phyloP scores from a whole-genome alignment of 1,284 basidiomycete genomes.

The Trichosporon faecale region DNA sequence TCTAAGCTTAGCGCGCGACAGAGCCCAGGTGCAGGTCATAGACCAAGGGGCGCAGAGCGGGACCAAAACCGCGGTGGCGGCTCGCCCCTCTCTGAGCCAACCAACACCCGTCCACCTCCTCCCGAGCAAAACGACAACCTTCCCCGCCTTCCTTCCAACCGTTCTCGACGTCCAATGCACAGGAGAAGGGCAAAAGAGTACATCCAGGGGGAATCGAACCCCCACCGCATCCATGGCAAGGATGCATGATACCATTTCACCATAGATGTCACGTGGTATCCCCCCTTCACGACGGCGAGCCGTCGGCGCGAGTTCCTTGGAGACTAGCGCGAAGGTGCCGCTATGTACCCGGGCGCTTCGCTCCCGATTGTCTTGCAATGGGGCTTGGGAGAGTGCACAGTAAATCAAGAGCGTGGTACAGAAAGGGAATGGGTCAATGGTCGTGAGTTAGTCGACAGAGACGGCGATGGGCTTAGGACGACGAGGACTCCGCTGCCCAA shows the following conservation, averaged over 20 bases:
- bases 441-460: too few species aligned
- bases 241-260: conserved; percentile 11
- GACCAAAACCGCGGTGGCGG: neutral
- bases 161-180: neutral
- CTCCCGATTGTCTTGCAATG: too few species aligned
- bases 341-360: neutral
- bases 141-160: neutral
- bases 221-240: conserved; percentile 11
- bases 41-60: neutral
- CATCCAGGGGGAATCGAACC: conserved; percentile 11
- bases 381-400: too few species aligned
- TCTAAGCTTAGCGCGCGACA: neutral
- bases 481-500: too few species aligned
- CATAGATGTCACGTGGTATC: conserved; percentile 6
- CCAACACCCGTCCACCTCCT: neutral
- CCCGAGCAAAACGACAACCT: neutral
- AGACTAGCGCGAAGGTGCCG: neutral
- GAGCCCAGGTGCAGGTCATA: neutral
- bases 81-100: neutral
- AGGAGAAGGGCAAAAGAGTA: neutral
- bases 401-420: too few species aligned
- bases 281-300: neutral
- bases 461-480: too few species aligned
- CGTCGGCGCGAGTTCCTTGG: neutral
- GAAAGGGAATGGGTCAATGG: too few species aligned